Evolutionary conservation across 805 yeast species (phyloP).

Genomic region (Yarrowia sp.): DNA sequence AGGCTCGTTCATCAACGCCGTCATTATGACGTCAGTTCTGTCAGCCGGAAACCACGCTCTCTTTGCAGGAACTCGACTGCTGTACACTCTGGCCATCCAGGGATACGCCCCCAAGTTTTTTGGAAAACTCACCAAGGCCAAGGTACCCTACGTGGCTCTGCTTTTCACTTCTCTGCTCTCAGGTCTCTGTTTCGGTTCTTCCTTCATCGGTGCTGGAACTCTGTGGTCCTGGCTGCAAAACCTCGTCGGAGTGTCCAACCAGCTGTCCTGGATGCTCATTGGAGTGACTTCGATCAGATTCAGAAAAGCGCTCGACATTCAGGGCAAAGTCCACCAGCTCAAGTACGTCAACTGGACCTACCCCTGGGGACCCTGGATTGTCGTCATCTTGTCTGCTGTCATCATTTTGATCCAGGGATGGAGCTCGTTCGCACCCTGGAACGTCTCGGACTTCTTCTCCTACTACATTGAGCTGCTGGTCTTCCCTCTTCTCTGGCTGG

Average conservation of each 20-base stretch:
- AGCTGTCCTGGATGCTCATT: constrained; percentile 67
- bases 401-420: constrained; percentile 68
- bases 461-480: constrained; percentile 69
- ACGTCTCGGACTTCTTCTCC: constrained; percentile 65
- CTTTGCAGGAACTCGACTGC: constrained; percentile 68
- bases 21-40: constrained; percentile 65
- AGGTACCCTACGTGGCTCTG: constrained; percentile 60
- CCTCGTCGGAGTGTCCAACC: constrained; percentile 68
- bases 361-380: constrained; percentile 61
- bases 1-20: constrained; percentile 63
- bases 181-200: constrained; percentile 66
- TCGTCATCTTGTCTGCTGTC: constrained; percentile 56
- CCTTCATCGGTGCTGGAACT: constrained; percentile 61
- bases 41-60: constrained; percentile 72
- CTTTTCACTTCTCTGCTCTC: constrained; percentile 60
- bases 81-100: constrained; percentile 64
- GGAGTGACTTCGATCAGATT: constrained; percentile 63
- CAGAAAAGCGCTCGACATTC: constrained; percentile 54
- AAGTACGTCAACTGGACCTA: constrained; percentile 58
- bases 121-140: constrained; percentile 56
- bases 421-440: constrained; percentile 71
- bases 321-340: constrained; percentile 54
- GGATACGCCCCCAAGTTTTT: constrained; percentile 65
- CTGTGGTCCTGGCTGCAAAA: constrained; percentile 62
- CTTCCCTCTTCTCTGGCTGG: constrained; percentile 60